Percentiles rank a stretch among this genome's conserved stretches.
Conservation (phyloP, 345 rosid species). For the Citrus maxima region DNA sequence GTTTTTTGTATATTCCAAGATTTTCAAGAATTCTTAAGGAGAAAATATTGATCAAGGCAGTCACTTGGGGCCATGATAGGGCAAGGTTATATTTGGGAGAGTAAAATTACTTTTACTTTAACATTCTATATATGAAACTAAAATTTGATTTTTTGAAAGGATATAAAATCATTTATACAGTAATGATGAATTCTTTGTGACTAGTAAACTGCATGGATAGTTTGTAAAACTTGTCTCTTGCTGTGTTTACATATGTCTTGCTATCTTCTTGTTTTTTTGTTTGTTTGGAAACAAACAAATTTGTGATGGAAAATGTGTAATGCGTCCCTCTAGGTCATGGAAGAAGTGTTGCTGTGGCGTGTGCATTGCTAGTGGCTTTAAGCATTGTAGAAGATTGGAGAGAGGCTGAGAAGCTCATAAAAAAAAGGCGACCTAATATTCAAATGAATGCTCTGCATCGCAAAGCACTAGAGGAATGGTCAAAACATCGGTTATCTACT, state of each 20-base stretch:
- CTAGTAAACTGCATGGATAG: background rate
- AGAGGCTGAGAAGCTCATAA: conserved; percentile 48
- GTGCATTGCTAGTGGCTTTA: conserved; percentile 62
- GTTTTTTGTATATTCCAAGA: background rate
- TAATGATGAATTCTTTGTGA: background rate
- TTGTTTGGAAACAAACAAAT: background rate
- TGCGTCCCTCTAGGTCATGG: conserved; percentile 54
- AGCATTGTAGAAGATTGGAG: conserved; percentile 65
- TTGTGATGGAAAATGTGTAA: background rate
- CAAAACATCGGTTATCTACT: conserved; percentile 39
- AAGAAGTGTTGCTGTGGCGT: conserved; percentile 67
- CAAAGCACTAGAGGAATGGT: conserved; percentile 61
- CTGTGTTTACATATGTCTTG: background rate
- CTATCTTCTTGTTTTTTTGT: background rate
- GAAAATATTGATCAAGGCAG: background rate
- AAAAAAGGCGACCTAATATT: conserved; percentile 49
- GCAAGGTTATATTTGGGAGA: background rate
- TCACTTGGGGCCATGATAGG: background rate
- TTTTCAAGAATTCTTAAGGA: background rate
- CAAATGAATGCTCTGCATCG: conserved; percentile 50
- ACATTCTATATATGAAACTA: background rate
- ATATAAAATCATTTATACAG: too few relatives aligned
- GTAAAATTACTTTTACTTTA: background rate
- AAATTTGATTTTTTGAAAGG: background rate
- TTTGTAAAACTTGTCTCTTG: background rate